A percentile compares a stretch with the other conserved stretches of the same genome.
Evolutionary conservation across 1,139 yeast genomes (phyloP).

Genomic region (Pneumocystis canis): DNA sequence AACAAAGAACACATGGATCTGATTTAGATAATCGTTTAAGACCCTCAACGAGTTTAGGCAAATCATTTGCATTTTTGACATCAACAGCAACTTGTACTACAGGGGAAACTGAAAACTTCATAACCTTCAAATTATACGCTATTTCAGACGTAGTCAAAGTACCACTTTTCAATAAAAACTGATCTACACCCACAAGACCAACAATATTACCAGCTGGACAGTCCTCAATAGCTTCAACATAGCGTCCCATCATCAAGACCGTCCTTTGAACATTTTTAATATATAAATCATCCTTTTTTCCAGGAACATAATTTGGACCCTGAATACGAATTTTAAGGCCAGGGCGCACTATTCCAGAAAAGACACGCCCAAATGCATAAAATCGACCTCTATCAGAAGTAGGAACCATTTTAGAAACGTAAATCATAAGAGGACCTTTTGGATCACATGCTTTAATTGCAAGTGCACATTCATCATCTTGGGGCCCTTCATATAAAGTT

Average conservation of each 20-base stretch:
- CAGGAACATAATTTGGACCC: slow-evolving; percentile 99
- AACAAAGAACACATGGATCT: slow-evolving; percentile 92
- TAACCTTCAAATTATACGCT: slow-evolving; percentile 98
- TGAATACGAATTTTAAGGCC: slow-evolving; percentile 99
- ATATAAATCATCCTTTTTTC: slow-evolving; percentile 96
- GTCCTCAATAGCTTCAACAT: slow-evolving; percentile 95
- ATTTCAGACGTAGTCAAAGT: slow-evolving; percentile 92
- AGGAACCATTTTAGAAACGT: slow-evolving; percentile 99
- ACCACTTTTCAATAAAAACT: slow-evolving; percentile 98
- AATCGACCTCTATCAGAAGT: slow-evolving; percentile 99
- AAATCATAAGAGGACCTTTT: slow-evolving; percentile 93
- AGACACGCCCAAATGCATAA: slow-evolving; percentile 99
- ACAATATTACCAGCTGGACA: slow-evolving; percentile 99
- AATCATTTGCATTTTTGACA: slow-evolving; percentile 97
- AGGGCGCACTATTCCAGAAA: slow-evolving; percentile 97
- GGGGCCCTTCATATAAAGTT: slow-evolving; percentile 97
- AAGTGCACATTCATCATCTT: slow-evolving; percentile 79
- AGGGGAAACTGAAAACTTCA: slow-evolving; percentile 99
- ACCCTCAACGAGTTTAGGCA: slow-evolving; percentile 99
- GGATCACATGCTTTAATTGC: slow-evolving; percentile 99
- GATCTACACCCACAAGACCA: slow-evolving; percentile 99
- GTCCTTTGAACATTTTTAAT: slow-evolving; percentile 97
- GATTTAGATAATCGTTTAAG: slow-evolving; percentile 98
- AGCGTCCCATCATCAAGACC: slow-evolving; percentile 99
- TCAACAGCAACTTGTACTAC: slow-evolving; percentile 99